A percentile compares a stretch with the other conserved stretches of the same genome.
Evolutionary conservation across 2,329 filamentous ascomycete genomes (phyloP).

Genomic region (Pyricularia pennisetigena): DNA sequence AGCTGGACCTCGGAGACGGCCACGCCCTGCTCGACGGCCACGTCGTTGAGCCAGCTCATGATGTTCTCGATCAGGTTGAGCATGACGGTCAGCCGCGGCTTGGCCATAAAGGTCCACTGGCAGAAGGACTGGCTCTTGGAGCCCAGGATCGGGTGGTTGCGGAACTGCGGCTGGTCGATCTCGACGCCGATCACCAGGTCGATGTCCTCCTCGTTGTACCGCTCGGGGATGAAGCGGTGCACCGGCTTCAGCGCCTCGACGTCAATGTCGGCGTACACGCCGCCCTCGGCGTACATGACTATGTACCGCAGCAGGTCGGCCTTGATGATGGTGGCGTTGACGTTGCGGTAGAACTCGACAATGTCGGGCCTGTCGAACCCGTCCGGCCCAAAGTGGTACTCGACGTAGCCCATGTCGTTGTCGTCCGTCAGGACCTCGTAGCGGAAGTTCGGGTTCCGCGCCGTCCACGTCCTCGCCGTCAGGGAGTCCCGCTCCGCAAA

Average conservation of each 20-base stretch:
- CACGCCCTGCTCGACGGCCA: constrained; percentile 48
- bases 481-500: constrained; percentile 56
- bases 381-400: constrained; percentile 54
- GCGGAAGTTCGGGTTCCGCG: constrained; percentile 55
- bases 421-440: constrained; percentile 62
- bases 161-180: constrained; percentile 59
- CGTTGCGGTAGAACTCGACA: constrained; percentile 45
- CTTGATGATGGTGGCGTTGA: constrained; percentile 56
- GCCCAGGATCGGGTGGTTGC: constrained; percentile 54
- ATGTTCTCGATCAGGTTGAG: constrained; percentile 59
- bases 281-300: constrained; percentile 57
- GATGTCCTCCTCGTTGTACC: constrained; percentile 53
- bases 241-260: constrained; percentile 29
- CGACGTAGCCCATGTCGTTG: constrained; percentile 58
- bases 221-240: constrained; percentile 48
- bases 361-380: constrained; percentile 60
- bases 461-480: constrained; percentile 53
- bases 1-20: constrained; percentile 51
- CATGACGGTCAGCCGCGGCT: constrained; percentile 59
- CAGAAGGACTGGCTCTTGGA: constrained; percentile 62
- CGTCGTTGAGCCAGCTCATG: constrained; percentile 51
- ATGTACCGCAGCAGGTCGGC: constrained; percentile 58
- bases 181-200: constrained; percentile 63
- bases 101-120: constrained; percentile 67
- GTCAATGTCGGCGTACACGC: constrained; percentile 36